Conservation (phyloP, 805 yeast species). For the Komagataella ulmi region DNA sequence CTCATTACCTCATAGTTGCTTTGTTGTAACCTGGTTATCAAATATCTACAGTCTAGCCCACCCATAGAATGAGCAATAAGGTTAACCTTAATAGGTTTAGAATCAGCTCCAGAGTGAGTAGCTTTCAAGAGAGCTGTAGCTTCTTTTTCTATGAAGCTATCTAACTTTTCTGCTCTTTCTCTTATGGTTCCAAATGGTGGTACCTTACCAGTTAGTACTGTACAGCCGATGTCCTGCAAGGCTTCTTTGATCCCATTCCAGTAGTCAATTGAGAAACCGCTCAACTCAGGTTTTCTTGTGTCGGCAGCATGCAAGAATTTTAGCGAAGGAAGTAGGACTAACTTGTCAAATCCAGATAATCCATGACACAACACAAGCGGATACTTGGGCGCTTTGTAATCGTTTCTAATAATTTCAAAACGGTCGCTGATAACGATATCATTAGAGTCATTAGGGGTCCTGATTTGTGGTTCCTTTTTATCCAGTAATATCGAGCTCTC, state of each 20-base stretch:
- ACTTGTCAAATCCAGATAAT: constrained; percentile 63
- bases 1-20: constrained; percentile 48
- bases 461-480: not conserved
- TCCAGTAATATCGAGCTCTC: not conserved
- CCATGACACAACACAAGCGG: constrained; percentile 86
- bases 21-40: constrained; percentile 43
- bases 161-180: constrained; percentile 48
- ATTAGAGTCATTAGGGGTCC: not conserved
- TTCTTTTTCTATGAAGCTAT: constrained; percentile 28
- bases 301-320: constrained; percentile 3
- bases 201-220: constrained; percentile 60
- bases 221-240: constrained; percentile 47
- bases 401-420: not conserved
- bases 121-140: constrained; percentile 4
- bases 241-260: constrained; percentile 72
- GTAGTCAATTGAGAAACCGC: constrained; percentile 40
- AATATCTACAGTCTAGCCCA: constrained; percentile 71
- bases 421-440: not conserved
- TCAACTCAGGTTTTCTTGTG: constrained; percentile 6
- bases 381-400: constrained; percentile 8
- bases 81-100: constrained; percentile 41
- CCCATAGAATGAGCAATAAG: constrained; percentile 91
- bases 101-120: constrained; percentile 6
- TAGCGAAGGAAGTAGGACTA: constrained; percentile 12
- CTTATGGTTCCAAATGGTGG: constrained; percentile 73